Evolutionary conservation across 805 yeast genomes (phyloP).

Genomic region (Starmerella scarabaei): DNA sequence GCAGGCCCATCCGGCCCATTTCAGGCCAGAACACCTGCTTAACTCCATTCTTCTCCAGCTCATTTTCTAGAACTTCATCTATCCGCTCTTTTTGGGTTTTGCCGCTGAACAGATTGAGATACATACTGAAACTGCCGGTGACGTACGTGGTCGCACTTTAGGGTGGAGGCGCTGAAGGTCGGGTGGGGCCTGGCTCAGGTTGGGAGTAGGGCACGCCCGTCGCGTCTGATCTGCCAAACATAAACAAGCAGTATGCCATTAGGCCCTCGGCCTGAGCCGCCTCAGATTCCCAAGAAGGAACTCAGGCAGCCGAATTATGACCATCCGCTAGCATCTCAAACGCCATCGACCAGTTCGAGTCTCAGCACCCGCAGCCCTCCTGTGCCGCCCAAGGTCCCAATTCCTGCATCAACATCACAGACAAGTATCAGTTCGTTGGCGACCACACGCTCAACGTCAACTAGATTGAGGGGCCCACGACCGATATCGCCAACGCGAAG

Average conservation of each 20-base stretch:
- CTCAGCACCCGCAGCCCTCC: too few species aligned
- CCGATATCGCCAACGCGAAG: neutral
- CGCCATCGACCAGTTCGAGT: too few species aligned
- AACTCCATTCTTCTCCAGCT: constrained; percentile 17
- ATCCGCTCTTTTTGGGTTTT: constrained; percentile 17
- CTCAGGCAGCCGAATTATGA: neutral
- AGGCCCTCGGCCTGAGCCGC: constrained; percentile 21
- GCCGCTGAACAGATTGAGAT: constrained; percentile 17
- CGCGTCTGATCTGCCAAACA: neutral
- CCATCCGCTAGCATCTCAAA: neutral
- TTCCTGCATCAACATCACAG: neutral
- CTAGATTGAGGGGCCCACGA: too few species aligned
- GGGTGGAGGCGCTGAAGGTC: neutral
- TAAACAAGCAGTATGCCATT: constrained; percentile 11
- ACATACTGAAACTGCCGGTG: neutral
- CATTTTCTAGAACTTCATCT: constrained; percentile 16
- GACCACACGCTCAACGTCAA: neutral
- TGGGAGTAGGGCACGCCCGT: too few species aligned
- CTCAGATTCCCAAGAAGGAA: constrained; percentile 11
- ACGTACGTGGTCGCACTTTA: neutral
- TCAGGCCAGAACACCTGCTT: constrained; percentile 17
- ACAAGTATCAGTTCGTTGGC: neutral
- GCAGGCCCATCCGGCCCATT: constrained; percentile 15
- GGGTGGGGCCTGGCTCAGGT: too few species aligned
- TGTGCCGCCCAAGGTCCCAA: neutral